Conservation (phyloP, 108 stramenopile genomes). For the Craspedostauros australis region DNA sequence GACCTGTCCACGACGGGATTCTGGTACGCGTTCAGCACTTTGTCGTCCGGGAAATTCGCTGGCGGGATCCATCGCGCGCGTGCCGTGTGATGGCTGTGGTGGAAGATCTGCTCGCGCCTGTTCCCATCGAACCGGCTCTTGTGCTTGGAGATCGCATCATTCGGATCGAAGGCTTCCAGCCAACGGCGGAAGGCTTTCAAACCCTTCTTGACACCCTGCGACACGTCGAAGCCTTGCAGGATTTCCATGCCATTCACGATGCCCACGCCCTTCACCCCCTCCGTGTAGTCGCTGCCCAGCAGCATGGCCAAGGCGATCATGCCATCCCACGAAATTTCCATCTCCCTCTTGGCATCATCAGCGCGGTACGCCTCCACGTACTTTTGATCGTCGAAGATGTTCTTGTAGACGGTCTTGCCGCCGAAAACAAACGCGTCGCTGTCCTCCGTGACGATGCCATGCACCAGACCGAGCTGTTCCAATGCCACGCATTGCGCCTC, state of each 20-base stretch:
- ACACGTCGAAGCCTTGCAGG: conserved; percentile 73
- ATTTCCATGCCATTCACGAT: conserved; percentile 99
- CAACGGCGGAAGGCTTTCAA: conserved; percentile 74
- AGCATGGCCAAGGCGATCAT: conserved; percentile 91
- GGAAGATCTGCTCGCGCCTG: conserved; percentile 40
- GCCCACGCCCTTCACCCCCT: conserved; percentile 94
- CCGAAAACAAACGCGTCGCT: conserved; percentile 98
- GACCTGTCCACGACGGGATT: conserved; percentile 82
- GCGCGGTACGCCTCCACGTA: conserved; percentile 92
- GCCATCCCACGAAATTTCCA: conserved; percentile 76
- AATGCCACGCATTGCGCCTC: conserved; percentile 94
- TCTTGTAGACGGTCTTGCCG: conserved; percentile 78
- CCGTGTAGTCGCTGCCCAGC: conserved; percentile 96
- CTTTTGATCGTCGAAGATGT: conserved; percentile 95
- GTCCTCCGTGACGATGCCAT: conserved; percentile 98
- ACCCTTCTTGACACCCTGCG: conserved; percentile 43
- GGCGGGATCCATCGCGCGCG: conserved; percentile 79
- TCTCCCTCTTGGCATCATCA: conserved; percentile 75
- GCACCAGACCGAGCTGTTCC: conserved; percentile 85
- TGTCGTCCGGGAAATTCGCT: conserved; percentile 70
- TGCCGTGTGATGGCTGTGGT: conserved; percentile 73
- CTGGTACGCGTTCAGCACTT: conserved; percentile 71
- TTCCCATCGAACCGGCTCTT: too few species aligned
- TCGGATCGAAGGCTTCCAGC: conserved; percentile 74
- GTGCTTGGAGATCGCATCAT: conserved; percentile 23